These are phyloP conservation scores for Cercophora newfieldiana DNA, from an alignment of 495 filamentous ascomycete species.

Conservation along the genomic window DNA sequence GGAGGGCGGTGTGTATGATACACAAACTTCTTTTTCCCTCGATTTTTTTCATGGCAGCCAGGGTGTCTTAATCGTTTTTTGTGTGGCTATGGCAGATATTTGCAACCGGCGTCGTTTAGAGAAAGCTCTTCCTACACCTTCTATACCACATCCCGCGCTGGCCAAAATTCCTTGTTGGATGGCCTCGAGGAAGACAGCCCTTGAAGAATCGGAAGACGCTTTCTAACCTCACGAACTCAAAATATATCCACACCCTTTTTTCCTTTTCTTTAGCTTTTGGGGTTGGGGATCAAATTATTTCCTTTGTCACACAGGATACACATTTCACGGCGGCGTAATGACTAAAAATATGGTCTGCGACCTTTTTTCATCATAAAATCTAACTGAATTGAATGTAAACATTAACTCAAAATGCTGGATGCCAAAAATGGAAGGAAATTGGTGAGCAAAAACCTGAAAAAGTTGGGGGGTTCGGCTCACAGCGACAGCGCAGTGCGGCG, in stretches of 20 bases:
- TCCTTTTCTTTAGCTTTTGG: not conserved
- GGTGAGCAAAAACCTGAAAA: too few species aligned
- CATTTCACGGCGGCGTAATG: constrained; percentile 14
- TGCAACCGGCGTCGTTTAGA: constrained; percentile 9
- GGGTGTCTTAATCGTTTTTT: constrained; percentile 16
- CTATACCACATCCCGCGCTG: not conserved
- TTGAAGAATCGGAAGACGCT: not conserved
- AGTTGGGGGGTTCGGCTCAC: not conserved
- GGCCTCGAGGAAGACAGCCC: not conserved
- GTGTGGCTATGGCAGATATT: constrained; percentile 6
- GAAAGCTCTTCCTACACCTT: constrained; percentile 1
- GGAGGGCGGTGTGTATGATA: constrained; percentile 17
- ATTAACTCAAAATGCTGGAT: not conserved
- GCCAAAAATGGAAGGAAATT: not conserved
- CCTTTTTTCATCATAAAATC: constrained; percentile 5
- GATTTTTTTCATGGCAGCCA: constrained; percentile 12
- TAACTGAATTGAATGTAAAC: constrained; percentile 8
- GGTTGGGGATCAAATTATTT: not conserved
- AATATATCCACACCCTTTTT: not conserved
- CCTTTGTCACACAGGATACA: not conserved
- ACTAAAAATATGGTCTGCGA: constrained; percentile 6
- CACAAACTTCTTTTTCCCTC: constrained; percentile 12
- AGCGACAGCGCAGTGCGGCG: not conserved
- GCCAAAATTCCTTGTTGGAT: not conserved
- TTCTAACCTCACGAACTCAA: not conserved